phyloP scores from a whole-genome alignment of 179 eudicot species.

The Beta lomatogona region DNA sequence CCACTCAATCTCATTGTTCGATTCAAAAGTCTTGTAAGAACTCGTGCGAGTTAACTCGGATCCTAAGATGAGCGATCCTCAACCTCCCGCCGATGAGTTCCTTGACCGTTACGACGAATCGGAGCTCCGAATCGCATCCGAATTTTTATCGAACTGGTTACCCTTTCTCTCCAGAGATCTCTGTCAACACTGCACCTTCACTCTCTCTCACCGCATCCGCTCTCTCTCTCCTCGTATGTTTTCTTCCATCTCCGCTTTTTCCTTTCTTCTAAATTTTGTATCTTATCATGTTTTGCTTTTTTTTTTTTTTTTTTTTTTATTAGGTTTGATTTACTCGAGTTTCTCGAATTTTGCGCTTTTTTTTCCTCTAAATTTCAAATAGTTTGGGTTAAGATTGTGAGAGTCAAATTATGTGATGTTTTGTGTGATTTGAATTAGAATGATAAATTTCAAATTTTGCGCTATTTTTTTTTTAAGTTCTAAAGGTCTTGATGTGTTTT shows the following conservation, averaged over 20 bases:
- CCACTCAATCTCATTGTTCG: too few species aligned
- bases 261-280: background rate
- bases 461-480: background rate
- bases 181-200: constrained; percentile 52
- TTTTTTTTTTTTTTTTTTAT: too few species aligned
- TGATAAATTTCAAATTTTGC: too few species aligned
- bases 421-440: too few species aligned
- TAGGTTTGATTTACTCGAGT: too few species aligned
- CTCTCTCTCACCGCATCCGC: constrained; percentile 55
- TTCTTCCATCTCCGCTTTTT: background rate
- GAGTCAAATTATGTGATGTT: too few species aligned
- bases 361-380: too few species aligned
- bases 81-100: constrained; percentile 41
- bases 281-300: too few species aligned
- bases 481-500: background rate
- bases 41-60: constrained; percentile 31
- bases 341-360: too few species aligned
- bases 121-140: constrained; percentile 76
- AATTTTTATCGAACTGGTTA: constrained; percentile 74
- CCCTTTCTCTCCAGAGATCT: constrained; percentile 72
- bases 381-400: too few species aligned
- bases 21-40: background rate
- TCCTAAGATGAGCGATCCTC: constrained; percentile 25
- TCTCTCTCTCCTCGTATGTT: constrained; percentile 57
- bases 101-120: constrained; percentile 47